These are phyloP conservation scores for Asclepias syriaca DNA, from an alignment of 257 asterid species.

Conservation along the genomic window DNA sequence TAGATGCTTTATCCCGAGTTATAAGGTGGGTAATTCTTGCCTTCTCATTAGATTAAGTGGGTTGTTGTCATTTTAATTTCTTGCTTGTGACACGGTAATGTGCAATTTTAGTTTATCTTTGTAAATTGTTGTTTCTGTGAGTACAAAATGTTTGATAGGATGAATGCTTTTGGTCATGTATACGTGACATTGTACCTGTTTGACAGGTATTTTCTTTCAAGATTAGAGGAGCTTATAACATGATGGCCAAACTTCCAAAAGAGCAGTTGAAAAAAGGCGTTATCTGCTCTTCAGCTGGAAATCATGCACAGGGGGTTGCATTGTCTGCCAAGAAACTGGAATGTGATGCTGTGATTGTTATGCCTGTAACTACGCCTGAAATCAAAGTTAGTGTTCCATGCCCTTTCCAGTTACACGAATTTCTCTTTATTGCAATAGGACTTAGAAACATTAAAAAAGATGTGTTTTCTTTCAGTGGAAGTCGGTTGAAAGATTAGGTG, in stretches of 20 bases:
- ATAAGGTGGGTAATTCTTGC: not conserved
- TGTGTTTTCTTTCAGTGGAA: slow-evolving; percentile 53
- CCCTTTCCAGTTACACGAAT: not conserved
- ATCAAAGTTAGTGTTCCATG: slow-evolving; percentile 57
- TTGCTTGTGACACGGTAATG: not conserved
- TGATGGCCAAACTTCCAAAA: slow-evolving; percentile 88
- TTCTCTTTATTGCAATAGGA: not conserved
- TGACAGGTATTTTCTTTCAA: slow-evolving; percentile 82
- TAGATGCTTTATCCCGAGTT: not conserved
- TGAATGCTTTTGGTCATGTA: not conserved
- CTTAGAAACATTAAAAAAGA: not conserved
- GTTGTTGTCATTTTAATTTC: not conserved
- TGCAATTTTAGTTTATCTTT: not conserved
- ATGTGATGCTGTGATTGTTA: slow-evolving; percentile 70
- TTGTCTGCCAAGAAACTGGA: slow-evolving; percentile 65
- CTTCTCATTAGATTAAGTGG: not conserved
- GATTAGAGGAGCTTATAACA: slow-evolving; percentile 97
- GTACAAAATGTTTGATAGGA: not conserved
- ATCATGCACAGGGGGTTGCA: slow-evolving; percentile 98
- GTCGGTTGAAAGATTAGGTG: slow-evolving; percentile 84
- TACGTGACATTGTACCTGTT: not conserved
- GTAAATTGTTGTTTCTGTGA: not conserved
- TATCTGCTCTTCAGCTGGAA: slow-evolving; percentile 97
- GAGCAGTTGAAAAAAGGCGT: slow-evolving; percentile 77
- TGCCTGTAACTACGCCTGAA: slow-evolving; percentile 96